Base-by-base conservation (phyloP, 2,329 filamentous ascomycete genomes). In the Tolypocladium pustulatum region DNA sequence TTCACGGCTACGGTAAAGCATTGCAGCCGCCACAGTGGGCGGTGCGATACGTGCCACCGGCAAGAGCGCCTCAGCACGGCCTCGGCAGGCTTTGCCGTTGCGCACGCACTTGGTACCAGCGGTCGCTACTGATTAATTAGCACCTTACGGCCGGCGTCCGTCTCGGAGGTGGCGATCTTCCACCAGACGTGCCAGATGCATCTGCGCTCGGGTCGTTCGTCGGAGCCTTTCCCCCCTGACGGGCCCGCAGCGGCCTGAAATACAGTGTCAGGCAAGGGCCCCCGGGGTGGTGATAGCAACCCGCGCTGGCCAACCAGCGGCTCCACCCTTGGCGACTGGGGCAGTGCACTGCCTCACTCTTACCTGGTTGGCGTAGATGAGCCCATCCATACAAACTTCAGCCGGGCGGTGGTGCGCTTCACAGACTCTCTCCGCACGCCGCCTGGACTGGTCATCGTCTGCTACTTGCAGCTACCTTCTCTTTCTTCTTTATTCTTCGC, bases 311-410 rank as follows among this genome's bases (percentile, higher is more conserved):
- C 56, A 57, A 54, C 51, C 25, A 41, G 46, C 46, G 17, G 43
- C 32, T 17, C n/a, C 32, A 27, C 56, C 12, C 15, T 34, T 4
- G 7, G 20, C 5, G 49, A 22, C 30, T 22, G 20, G 49, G 49
- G 49, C 27, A 25, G 17, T 57, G 56, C 56, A 57, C 56, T 57
- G 56, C 56, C 56, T 57, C 56, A 36, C 43, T 51, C 25, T 9
- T 52, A 13, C 27, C 49, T n/a, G 43, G 43, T 17, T 49, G 30
- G 40, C 55, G n/a, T 30, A 25, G 55, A 40, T 40, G 55, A 56
- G 55, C 55, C 55, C 12, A 38, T 51, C 43, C 55, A 49, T 49
- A 43, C 43, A 52, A 53, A 53, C 56, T 32, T 53, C 43, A 22
- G 38, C 34, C 34, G 8, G 22, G 37, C n/a, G 17, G n/a, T 36